A percentile compares a stretch with the other conserved stretches of the same genome.
Evolutionary conservation across 148 eudicot species (phyloP).

Genomic region (Rhododendron ferrugineum): DNA sequence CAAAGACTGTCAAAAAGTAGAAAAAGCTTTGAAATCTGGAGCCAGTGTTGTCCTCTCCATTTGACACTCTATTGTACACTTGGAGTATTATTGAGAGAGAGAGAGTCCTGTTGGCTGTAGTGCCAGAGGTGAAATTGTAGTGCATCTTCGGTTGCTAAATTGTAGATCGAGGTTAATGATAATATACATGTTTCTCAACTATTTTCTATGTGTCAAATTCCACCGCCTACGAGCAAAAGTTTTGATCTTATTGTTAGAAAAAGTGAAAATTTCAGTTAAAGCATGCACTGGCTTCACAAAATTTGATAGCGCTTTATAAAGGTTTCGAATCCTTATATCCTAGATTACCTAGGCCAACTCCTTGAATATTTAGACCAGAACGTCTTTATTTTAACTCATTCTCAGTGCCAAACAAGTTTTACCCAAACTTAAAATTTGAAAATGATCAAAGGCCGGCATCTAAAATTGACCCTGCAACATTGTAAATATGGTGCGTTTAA

Average conservation of each 20-base stretch:
- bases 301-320: neutral
- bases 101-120: neutral
- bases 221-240: neutral
- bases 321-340: neutral
- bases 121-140: neutral
- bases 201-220: no score
- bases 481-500: neutral
- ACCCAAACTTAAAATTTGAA: neutral
- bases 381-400: neutral
- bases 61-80: neutral
- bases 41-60: conserved; percentile 26
- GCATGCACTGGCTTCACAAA: neutral
- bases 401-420: neutral
- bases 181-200: no score
- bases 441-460: neutral
- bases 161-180: neutral
- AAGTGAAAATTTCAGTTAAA: neutral
- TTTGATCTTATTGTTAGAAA: neutral
- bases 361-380: neutral
- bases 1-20: neutral
- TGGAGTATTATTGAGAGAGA: neutral
- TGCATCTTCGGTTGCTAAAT: neutral
- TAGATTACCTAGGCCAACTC: neutral
- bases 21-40: conserved; percentile 28
- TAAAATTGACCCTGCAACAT: neutral